Evolutionary conservation across 2,329 filamentous ascomycete species (phyloP), one percentile per base, ranked within the genome.

Genomic region (Pestalotiopsis sp.): DNA sequence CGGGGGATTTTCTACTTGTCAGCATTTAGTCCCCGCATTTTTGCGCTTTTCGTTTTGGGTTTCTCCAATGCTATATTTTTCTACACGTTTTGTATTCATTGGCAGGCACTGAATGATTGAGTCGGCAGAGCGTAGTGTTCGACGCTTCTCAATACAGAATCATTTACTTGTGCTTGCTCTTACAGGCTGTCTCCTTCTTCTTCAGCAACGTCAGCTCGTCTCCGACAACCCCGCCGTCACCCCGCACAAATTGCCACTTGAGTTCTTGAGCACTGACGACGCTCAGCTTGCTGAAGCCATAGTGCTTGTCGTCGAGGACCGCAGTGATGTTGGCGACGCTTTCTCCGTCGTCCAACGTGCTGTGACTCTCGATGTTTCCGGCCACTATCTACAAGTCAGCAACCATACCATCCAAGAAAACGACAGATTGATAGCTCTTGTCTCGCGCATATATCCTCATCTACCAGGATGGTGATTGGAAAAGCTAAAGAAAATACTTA

Each of bases 161-260:
- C 5, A 45, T n/a, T 52, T 11, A 52, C 17, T 20, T 52, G 17
- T 23, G 45, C 45, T 52, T 52, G 45, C 45, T 52, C 6, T 52
- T 52, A 52, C 17, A 52, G 3, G 45, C 7, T 1, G 17, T 12
- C 6, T 13, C 17, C 41, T 45, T 60, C 25, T 61, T 66, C 45
- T 66, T 66, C 23, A 66, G 17, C 17, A 66, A 36, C 5, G 64
- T 66, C 12, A 66, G 27, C 49, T 66, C 64, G 20, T 66, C 64
- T 17, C 45, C 45, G 0, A 66, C 36, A 4, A 20, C 12, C 0
- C 64, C 64, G 13, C 49, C 64, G 0, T 58, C 64, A 36, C 64
- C 64, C 14, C 64, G 13, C 9, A 66, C 27, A 39, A 66, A 66
- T 14, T 66, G 64, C 64, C 64, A 66, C 64, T 66, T 66, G 38